Base-by-base conservation (phyloP, 768 basidiomycete genomes). In the Naganishia antarctica region DNA sequence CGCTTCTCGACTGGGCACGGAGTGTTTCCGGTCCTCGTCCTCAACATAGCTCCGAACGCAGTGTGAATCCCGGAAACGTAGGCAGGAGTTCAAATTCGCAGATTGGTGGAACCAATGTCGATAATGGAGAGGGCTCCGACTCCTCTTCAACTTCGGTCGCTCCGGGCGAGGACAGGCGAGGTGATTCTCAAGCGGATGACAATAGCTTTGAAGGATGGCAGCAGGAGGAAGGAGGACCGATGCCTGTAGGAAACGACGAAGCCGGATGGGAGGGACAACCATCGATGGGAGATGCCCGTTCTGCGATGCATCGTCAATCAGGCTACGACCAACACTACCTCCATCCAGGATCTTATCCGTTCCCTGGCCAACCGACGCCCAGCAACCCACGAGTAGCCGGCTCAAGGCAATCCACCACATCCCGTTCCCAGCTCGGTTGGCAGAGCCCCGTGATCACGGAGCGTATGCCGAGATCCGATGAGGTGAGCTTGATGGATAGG, bases 401-500 rank as follows among this genome's bases (percentile, higher is more conserved):
- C 18, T 37, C 46, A 13, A 15, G 29, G 2, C 61, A 18, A 7
- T 60, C 59, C 28, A 26, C 41, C 7, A 23, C 41, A n/a, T n/a
- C 43, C n/a, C n/a, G n/a, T 16, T 60, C 59, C 3, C 50, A 44
- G n/a, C 28, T 34, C n/a, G 66, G 61, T 9, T 67, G 66, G 66
- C 41, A 50, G 18, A 57, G 50, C n/a, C 66, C 66, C 3, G 61
- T 18, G 6, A 61, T 67, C 11, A 51, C 66, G 23, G 66, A 67
- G 1, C 25, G 41, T 26, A n/a, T 29, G 16, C 61, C 61, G 9
- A 32, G 32, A 21, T 43, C 26, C 12, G 66, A 62, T 48, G 61
- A 63, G 40, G 61, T 53, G 11, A 60, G 60, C 32, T 15, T 47
- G 53, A 67, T 67, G 66, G 66, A 67, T 6, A 28, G 66, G 26